These are phyloP conservation scores for Candida mattraensis DNA, from an alignment of 805 yeast species.

Conservation along the genomic window DNA sequence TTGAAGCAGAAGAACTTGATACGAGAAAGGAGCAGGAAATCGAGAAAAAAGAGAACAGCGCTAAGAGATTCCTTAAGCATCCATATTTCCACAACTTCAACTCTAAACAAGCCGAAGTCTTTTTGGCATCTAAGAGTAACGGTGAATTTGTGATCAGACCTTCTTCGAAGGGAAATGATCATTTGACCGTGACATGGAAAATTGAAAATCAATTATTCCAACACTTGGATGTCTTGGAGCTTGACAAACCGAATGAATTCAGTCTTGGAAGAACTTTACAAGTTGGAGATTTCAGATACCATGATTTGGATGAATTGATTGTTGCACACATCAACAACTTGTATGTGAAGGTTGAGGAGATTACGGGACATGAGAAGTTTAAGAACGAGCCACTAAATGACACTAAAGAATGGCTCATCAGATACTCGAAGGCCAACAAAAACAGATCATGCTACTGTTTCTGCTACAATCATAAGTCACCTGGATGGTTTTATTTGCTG, in stretches of 20 bases:
- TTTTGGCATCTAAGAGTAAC: constrained; percentile 79
- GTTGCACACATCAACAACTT: constrained; percentile 83
- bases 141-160: constrained; percentile 96
- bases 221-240: constrained; percentile 84
- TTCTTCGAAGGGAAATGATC: constrained; percentile 85
- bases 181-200: constrained; percentile 93
- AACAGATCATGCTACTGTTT: constrained; percentile 87
- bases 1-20: constrained; percentile 70
- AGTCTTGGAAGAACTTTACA: constrained; percentile 56
- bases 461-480: constrained; percentile 83
- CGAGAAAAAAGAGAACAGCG: constrained; percentile 65
- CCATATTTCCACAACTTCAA: constrained; percentile 85
- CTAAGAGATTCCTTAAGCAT: constrained; percentile 82
- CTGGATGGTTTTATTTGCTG: constrained; percentile 90
- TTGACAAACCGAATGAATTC: constrained; percentile 61
- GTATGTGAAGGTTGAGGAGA: constrained; percentile 78
- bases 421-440: constrained; percentile 89
- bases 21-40: constrained; percentile 53
- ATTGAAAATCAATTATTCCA: constrained; percentile 89
- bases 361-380: constrained; percentile 86
- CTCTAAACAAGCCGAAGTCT: constrained; percentile 88
- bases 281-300: constrained; percentile 68
- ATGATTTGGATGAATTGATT: constrained; percentile 91
- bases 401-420: constrained; percentile 81
- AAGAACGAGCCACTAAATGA: constrained; percentile 76